phyloP scores from a whole-genome alignment of 2,329 filamentous ascomycete genomes.

The Aspergillus novoparasiticus region DNA sequence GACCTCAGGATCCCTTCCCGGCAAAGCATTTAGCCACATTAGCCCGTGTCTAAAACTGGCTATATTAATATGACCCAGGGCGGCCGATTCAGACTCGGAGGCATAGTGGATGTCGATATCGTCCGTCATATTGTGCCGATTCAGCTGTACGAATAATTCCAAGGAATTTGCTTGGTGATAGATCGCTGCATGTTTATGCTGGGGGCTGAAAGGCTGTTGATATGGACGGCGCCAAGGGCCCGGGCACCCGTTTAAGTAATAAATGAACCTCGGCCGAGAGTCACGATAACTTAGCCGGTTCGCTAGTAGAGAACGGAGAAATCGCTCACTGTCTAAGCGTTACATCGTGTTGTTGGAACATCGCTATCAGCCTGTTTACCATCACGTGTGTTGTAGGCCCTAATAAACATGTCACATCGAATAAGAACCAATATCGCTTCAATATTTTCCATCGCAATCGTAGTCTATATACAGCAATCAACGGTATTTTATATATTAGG shows the following conservation, averaged over 20 bases:
- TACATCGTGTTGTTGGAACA: neutral
- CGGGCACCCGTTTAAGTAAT: neutral
- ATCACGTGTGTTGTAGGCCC: neutral
- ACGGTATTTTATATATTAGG: conserved; percentile 40
- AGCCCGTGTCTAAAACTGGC: conserved; percentile 48
- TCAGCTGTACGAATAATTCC: neutral
- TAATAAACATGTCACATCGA: neutral
- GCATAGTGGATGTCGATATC: conserved; percentile 39
- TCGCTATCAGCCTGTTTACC: neutral
- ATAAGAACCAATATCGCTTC: neutral
- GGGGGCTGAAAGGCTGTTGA: neutral
- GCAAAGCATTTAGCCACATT: conserved; percentile 32
- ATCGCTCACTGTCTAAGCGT: neutral
- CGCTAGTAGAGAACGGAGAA: neutral
- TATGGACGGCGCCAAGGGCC: neutral
- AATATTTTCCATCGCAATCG: neutral
- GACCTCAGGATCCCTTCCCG: conserved; percentile 16
- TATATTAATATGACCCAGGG: conserved; percentile 47
- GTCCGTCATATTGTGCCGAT: conserved; percentile 3
- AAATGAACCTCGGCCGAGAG: neutral
- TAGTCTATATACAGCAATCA: conserved; percentile 1
- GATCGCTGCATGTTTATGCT: neutral
- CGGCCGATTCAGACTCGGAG: conserved; percentile 42
- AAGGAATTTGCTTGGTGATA: neutral
- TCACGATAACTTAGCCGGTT: neutral